A percentile compares a stretch with the other conserved stretches of the same genome.
These are phyloP conservation scores for Cytospora mali DNA, from an alignment of 2,329 filamentous ascomycete genomes.

Conservation along the genomic window DNA sequence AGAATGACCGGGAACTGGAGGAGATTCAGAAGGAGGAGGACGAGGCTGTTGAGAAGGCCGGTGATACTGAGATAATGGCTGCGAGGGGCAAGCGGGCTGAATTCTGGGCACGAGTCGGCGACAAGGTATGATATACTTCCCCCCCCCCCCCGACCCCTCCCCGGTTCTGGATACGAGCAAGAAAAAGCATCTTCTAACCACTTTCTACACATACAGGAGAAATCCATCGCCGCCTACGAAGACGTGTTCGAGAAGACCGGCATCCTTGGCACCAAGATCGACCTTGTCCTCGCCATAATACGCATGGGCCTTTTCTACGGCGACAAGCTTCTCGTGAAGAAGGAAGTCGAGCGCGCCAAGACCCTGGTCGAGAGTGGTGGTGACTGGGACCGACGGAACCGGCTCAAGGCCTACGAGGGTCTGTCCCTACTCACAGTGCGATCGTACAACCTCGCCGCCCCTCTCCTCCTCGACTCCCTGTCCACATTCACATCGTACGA, in stretches of 20 bases:
- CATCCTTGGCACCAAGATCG: constrained; percentile 94
- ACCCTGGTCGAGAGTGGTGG: constrained; percentile 90
- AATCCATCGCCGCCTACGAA: constrained; percentile 90
- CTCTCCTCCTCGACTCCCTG: constrained; percentile 91
- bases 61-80: constrained; percentile 91
- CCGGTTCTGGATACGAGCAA: not conserved
- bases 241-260: constrained; percentile 96
- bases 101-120: constrained; percentile 92
- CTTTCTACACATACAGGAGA: constrained; percentile 64
- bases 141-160: not conserved
- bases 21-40: constrained; percentile 84
- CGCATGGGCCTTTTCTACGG: constrained; percentile 95
- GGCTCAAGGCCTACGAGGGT: constrained; percentile 97
- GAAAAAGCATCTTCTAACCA: not conserved
- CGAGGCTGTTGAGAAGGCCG: constrained; percentile 92
- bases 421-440: constrained; percentile 90
- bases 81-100: constrained; percentile 94
- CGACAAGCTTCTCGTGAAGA: constrained; percentile 89
- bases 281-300: constrained; percentile 94
- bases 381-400: constrained; percentile 98
- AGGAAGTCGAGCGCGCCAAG: constrained; percentile 87
- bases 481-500: constrained; percentile 99
- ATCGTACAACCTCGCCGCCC: constrained; percentile 86
- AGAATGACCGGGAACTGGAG: constrained; percentile 78
- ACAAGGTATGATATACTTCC: constrained; percentile 69